Base-by-base conservation (phyloP, 768 basidiomycete species). In the Pulveroboletus sp. region DNA sequence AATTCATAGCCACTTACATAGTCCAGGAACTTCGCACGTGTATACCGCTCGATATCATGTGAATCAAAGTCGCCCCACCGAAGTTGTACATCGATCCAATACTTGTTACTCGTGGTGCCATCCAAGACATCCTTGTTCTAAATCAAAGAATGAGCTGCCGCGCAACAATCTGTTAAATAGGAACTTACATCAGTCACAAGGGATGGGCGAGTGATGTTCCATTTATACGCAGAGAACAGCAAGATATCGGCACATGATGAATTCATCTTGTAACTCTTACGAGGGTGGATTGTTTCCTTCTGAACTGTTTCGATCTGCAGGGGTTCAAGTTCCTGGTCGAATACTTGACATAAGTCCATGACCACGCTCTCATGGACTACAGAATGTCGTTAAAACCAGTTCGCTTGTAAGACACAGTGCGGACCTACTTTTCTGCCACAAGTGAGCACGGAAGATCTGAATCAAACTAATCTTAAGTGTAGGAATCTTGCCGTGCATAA, bases 221-320 rank as follows among this genome's bases (percentile, higher is more conserved):
- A 99, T 81, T 92, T 93, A 69, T 91, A 90, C 1, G 90, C 88
- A 12, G 94, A 97, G 81, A 99, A 98, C 43, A 99, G 77, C 17
- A 99, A 76, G 63, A 99, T 95, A 63, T 99, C 97, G 43, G 95
- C 95, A 56, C 95, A 97, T n/a, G 94, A 95, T 8, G 94, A 97
- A 73, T 99, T 99, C 97, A 99, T 98, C 82, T 99, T 99, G 82
- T 99, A 99, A 77, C 93, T 97, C 78, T 97, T 97, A 72, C 95
- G 90, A 60, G 95, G 95, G 68, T 97, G 97, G 52, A 99, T 99
- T 0, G 97, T 97, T 71, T 99, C 97, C 71, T 99, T 99, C 69
- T 98, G 97, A 0, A 99, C 97, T 0, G 94, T 98, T 76, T 98
- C 97, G 59, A 99, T 99, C 59, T 97, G 94, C 14, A 99, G 73